A percentile compares a stretch with the other conserved stretches of the same genome.
Evolutionary conservation across 2,329 filamentous ascomycete genomes (phyloP).

Genomic region (Aaosphaeria arxii): DNA sequence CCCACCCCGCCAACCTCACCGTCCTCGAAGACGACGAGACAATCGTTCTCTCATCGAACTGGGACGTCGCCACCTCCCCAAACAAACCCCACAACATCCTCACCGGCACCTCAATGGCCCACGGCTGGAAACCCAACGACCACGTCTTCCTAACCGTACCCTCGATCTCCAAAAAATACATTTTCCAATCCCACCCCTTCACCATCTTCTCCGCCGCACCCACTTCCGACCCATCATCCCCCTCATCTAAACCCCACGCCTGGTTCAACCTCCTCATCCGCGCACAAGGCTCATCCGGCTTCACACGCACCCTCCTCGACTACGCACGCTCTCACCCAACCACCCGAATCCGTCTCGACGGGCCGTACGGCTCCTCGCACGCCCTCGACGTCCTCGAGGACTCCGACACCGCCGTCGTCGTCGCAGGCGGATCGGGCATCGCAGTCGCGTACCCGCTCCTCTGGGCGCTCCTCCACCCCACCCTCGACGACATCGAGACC

Average conservation of each 20-base stretch:
- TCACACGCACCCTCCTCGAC: conserved; percentile 55
- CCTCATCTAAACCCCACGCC: conserved; percentile 34
- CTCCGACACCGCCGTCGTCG: conserved; percentile 51
- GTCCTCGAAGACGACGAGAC: conserved; percentile 59
- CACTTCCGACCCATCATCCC: conserved; percentile 9
- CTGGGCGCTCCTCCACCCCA: conserved; percentile 46
- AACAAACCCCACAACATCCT: conserved; percentile 7
- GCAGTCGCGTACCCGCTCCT: conserved; percentile 62
- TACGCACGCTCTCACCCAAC: conserved; percentile 47
- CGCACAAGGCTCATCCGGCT: conserved; percentile 51
- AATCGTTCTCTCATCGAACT: conserved; percentile 47
- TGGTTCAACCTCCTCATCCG: conserved; percentile 60
- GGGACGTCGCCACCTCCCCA: conserved; percentile 25
- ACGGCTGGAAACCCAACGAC: conserved; percentile 60
- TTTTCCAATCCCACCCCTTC: conserved; percentile 63
- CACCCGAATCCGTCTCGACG: conserved; percentile 56
- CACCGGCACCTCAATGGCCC: conserved; percentile 34
- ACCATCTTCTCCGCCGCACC: conserved; percentile 62
- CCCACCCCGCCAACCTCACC: conserved; percentile 48
- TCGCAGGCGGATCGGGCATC: conserved; percentile 64
- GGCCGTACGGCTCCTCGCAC: conserved; percentile 61
- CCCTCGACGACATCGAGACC: conserved; percentile 15
- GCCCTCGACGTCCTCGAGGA: conserved; percentile 54
- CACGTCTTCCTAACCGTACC: conserved; percentile 64
- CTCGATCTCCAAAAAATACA: conserved; percentile 50